Percentiles rank a stretch among this genome's conserved stretches.
phyloP scores from a whole-genome alignment of 2,329 filamentous ascomycete genomes.

The Neopestalotiopsis sp. region DNA sequence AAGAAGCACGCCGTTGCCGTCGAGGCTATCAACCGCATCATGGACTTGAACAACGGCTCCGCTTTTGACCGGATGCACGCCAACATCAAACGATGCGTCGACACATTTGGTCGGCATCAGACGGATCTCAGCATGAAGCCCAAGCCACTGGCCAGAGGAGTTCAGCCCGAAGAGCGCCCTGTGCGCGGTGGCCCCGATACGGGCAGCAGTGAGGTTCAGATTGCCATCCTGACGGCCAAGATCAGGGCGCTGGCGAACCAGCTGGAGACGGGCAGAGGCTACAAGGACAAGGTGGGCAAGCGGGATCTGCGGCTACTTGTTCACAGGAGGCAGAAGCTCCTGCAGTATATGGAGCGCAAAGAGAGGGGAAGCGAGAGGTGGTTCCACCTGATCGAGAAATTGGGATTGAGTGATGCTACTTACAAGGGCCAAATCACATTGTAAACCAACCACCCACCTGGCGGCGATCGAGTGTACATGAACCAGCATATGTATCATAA shows the following conservation, averaged over 20 bases:
- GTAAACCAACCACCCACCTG: conserved; percentile 43
- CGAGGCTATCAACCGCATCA: conserved; percentile 80
- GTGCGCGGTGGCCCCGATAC: conserved; percentile 86
- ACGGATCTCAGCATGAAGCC: conserved; percentile 76
- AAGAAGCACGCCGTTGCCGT: conserved; percentile 69
- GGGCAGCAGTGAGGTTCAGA: conserved; percentile 96
- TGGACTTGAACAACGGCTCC: conserved; percentile 76
- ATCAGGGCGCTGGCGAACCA: conserved; percentile 81
- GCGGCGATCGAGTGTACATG: background rate
- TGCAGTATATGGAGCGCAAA: conserved; percentile 85
- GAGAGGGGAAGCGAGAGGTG: conserved; percentile 91
- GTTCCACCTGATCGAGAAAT: conserved; percentile 80
- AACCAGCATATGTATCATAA: conserved; percentile 14
- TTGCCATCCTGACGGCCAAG: conserved; percentile 92
- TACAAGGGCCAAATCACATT: conserved; percentile 90
- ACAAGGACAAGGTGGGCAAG: conserved; percentile 94
- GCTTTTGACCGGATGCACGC: conserved; percentile 78
- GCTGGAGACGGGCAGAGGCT: conserved; percentile 68
- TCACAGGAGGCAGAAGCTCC: conserved; percentile 85
- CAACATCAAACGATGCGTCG: conserved; percentile 84
- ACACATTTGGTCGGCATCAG: conserved; percentile 87
- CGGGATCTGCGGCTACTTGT: conserved; percentile 84
- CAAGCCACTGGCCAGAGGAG: conserved; percentile 55
- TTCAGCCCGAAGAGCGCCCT: conserved; percentile 46
- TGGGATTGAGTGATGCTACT: conserved; percentile 85